phyloP scores from a whole-genome alignment of 2,329 filamentous ascomycete genomes.

The Neonectria ditissima region DNA sequence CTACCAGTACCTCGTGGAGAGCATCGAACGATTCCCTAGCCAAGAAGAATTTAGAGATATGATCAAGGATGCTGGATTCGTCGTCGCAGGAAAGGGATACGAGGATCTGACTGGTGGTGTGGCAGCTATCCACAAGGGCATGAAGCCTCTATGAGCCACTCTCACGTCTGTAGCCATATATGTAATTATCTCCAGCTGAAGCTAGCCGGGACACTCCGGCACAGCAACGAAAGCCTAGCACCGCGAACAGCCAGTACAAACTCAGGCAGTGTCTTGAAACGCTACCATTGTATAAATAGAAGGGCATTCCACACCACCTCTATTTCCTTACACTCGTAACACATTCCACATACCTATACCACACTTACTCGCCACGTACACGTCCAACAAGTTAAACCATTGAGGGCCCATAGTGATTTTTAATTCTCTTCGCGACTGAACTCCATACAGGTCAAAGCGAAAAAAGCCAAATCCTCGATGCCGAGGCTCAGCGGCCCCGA shows the following conservation, averaged over 20 bases:
- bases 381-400: slow-evolving; percentile 9
- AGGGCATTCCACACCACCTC: slow-evolving; percentile 35
- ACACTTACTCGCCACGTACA: slow-evolving; percentile 16
- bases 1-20: slow-evolving; percentile 99
- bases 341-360: slow-evolving; percentile 4
- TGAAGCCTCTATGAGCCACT: slow-evolving; percentile 74
- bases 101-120: slow-evolving; percentile 94
- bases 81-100: slow-evolving; percentile 83
- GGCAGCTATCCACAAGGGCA: slow-evolving; percentile 94
- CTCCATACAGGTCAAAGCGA: slow-evolving; percentile 50
- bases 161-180: slow-evolving; percentile 28
- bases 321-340: slow-evolving; percentile 23
- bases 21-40: slow-evolving; percentile 91
- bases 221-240: slow-evolving; percentile 1
- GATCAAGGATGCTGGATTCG: slow-evolving; percentile 87
- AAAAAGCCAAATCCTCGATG: slow-evolving; percentile 47
- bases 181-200: slow-evolving; percentile 41
- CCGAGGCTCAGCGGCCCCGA: slow-evolving; percentile 44
- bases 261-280: slow-evolving; percentile 9
- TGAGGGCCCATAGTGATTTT: slow-evolving; percentile 46
- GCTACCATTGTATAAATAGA: slow-evolving; percentile 42
- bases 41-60: slow-evolving; percentile 87
- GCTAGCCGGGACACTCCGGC: slow-evolving; percentile 15
- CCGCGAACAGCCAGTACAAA: slow-evolving; percentile 23
- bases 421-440: slow-evolving; percentile 48